Evolutionary conservation across 192 early-diverging fungal species (phyloP).

Genomic region (Umbelopsis sp.): DNA sequence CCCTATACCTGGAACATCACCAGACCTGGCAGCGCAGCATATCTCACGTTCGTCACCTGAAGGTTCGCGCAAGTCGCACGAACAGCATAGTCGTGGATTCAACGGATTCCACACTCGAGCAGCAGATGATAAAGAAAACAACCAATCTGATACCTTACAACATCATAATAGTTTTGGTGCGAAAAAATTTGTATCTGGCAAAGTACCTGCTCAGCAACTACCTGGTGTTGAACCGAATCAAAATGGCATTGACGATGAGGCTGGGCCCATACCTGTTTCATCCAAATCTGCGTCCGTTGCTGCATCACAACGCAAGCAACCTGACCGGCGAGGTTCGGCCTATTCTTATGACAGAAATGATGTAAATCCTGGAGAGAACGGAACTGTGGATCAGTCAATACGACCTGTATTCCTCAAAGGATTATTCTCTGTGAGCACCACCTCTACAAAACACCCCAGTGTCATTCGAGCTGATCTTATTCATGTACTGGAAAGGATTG

Average conservation of each 20-base stretch:
- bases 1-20: neutral
- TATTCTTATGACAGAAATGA: constrained; percentile 8
- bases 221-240: neutral
- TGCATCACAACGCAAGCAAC: neutral
- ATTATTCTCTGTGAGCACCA: constrained; percentile 57
- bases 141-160: neutral
- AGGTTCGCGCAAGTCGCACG: neutral
- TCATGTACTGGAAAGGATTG: constrained; percentile 42
- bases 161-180: neutral
- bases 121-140: neutral
- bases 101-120: neutral
- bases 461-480: constrained; percentile 54
- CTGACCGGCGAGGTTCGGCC: neutral
- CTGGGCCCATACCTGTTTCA: neutral
- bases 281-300: neutral
- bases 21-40: neutral
- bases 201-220: constrained; percentile 8
- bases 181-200: neutral
- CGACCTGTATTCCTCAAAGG: constrained; percentile 59
- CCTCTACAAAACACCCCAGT: constrained; percentile 49
- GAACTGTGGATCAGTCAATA: constrained; percentile 48
- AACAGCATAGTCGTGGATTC: neutral
- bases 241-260: neutral
- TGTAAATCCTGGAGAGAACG: neutral
- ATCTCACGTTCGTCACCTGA: neutral